phyloP scores from a whole-genome alignment of 495 filamentous ascomycete genomes.

The Penicillium pulvis region DNA sequence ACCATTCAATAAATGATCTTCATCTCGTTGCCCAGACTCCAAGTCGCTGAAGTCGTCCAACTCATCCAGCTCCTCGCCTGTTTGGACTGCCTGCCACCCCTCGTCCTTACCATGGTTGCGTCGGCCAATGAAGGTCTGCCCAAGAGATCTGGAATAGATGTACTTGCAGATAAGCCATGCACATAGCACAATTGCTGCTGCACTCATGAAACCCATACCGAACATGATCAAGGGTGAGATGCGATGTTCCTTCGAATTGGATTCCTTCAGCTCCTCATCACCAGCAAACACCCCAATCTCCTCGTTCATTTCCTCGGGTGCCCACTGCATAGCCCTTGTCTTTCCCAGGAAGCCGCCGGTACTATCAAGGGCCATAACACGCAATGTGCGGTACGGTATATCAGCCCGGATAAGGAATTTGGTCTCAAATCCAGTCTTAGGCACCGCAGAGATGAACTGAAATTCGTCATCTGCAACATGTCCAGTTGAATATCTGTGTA shows the following conservation, averaged over 20 bases:
- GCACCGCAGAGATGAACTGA: conserved; percentile 27
- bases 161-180: conserved; percentile 12
- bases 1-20: neutral
- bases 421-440: conserved; percentile 40
- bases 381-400: conserved; percentile 12
- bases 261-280: neutral
- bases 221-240: conserved; percentile 5
- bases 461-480: conserved; percentile 8
- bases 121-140: neutral
- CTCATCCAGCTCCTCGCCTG: conserved; percentile 16
- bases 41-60: conserved; percentile 14
- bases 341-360: conserved; percentile 9
- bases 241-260: neutral
- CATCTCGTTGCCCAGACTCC: conserved; percentile 9
- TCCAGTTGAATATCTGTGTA: neutral
- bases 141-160: neutral
- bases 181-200: conserved; percentile 8
- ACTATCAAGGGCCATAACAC: conserved; percentile 20
- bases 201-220: conserved; percentile 17
- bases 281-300: conserved; percentile 14
- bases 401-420: conserved; percentile 23
- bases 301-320: conserved; percentile 14
- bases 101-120: neutral
- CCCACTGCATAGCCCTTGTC: conserved; percentile 13
- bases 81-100: neutral